Conservation (phyloP, 768 basidiomycete genomes). For the Leccinum olivaceopallidum region DNA sequence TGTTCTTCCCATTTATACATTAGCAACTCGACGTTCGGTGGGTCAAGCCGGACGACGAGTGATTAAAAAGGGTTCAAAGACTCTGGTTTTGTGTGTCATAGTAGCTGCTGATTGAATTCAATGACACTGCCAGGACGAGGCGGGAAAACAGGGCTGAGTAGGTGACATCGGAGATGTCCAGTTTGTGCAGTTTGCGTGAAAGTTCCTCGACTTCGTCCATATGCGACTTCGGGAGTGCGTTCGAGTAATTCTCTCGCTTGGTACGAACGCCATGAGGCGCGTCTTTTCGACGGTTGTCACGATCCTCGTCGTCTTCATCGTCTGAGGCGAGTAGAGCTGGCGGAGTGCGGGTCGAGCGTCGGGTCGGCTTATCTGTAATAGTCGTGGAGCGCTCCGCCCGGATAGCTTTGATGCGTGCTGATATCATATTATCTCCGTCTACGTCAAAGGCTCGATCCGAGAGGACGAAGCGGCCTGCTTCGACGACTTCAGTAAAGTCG, state of each 20-base stretch:
- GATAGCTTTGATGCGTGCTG: not conserved
- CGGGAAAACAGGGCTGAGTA: not conserved
- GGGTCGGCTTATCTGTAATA: too few relatives aligned
- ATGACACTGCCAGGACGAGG: not conserved
- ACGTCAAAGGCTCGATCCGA: not conserved
- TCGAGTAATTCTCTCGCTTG: not conserved
- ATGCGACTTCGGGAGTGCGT: not conserved
- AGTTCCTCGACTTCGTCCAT: not conserved
- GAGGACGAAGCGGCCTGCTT: not conserved
- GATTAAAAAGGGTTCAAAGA: constrained; percentile 40
- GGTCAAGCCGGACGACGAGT: constrained; percentile 44
- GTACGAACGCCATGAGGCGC: not conserved
- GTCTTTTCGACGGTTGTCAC: not conserved
- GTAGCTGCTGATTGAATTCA: not conserved
- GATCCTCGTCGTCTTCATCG: not conserved
- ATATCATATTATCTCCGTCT: not conserved
- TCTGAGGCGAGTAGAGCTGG: not conserved
- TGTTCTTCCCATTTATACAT: constrained; percentile 45
- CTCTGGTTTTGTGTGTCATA: not conserved
- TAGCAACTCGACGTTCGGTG: constrained; percentile 54
- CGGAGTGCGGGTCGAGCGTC: not conserved
- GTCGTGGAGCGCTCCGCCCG: not conserved
- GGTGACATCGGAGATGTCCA: not conserved
- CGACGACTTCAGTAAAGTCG: not conserved
- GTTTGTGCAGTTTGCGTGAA: not conserved